These are phyloP conservation scores for Atkinsonella hypoxylon DNA, from an alignment of 2,329 filamentous ascomycete species.

Conservation along the genomic window DNA sequence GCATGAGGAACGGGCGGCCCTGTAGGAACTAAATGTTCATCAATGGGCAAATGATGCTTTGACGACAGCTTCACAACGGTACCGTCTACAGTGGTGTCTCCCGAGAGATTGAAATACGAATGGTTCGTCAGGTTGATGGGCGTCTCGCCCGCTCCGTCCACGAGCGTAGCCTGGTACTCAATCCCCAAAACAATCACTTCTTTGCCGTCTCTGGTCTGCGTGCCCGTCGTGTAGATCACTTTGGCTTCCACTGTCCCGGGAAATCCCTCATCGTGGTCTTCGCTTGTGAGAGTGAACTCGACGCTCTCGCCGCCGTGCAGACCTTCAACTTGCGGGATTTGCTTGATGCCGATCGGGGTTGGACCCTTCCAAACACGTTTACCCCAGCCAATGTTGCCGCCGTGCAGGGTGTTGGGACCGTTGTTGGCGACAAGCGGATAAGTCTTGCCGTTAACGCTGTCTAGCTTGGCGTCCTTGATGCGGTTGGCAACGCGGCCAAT, in stretches of 20 bases:
- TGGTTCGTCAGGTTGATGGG: constrained; percentile 92
- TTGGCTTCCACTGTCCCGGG: constrained; percentile 71
- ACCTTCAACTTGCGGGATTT: constrained; percentile 37
- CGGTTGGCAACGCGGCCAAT: constrained; percentile 82
- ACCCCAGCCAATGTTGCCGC: constrained; percentile 66
- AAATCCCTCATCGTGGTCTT: constrained; percentile 79
- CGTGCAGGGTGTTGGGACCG: constrained; percentile 63
- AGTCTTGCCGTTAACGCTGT: constrained; percentile 56
- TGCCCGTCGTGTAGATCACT: constrained; percentile 68
- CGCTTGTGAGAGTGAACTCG: constrained; percentile 53
- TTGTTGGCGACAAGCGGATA: constrained; percentile 69
- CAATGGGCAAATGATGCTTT: constrained; percentile 59
- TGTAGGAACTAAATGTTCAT: constrained; percentile 62
- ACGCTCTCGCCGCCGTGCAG: constrained; percentile 53
- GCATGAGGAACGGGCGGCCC: constrained; percentile 52
- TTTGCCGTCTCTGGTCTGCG: constrained; percentile 48
- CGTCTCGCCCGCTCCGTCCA: constrained; percentile 75
- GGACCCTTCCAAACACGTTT: constrained; percentile 69
- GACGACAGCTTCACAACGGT: constrained; percentile 56
- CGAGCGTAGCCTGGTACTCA: constrained; percentile 80
- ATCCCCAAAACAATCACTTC: constrained; percentile 64
- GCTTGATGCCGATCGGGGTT: constrained; percentile 38
- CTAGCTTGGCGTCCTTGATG: constrained; percentile 58
- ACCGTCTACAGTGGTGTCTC: constrained; percentile 38
- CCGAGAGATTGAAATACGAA: constrained; percentile 61